Percentiles rank a stretch among this genome's conserved stretches.
Evolutionary conservation across 345 rosid genomes (phyloP).

Genomic region (Barbarea vulgaris): DNA sequence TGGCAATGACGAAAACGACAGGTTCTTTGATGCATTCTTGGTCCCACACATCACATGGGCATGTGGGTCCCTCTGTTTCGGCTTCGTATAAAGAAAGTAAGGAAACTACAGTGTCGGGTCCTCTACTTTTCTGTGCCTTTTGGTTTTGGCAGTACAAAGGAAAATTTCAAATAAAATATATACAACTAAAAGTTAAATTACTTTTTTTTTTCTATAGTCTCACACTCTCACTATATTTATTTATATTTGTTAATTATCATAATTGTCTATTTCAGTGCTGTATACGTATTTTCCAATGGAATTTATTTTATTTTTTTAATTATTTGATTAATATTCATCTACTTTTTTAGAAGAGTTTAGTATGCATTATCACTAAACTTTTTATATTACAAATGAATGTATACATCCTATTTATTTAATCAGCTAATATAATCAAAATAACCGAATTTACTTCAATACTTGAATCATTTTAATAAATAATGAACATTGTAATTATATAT

Average conservation of each 20-base stretch:
- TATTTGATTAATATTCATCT: background rate
- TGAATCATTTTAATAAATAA: too few species aligned
- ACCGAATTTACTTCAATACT: background rate
- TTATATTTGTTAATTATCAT: background rate
- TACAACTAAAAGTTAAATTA: background rate
- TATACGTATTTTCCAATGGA: background rate
- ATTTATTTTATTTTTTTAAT: background rate
- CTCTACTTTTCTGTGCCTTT: constrained; percentile 29
- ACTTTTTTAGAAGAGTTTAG: background rate
- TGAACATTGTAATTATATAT: too few species aligned
- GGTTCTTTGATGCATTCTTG: constrained; percentile 10
- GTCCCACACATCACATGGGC: constrained; percentile 38
- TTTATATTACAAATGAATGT: background rate
- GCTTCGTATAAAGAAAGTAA: constrained; percentile 33
- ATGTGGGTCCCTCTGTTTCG: constrained; percentile 2
- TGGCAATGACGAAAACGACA: constrained; percentile 39
- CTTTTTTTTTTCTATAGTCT: background rate
- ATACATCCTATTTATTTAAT: background rate
- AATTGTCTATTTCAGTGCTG: background rate
- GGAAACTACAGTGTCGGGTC: constrained; percentile 30
- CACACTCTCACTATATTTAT: background rate
- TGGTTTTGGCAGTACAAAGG: constrained; percentile 6
- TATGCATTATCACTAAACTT: background rate
- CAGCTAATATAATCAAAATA: background rate
- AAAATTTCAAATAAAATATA: background rate